Percentiles rank a stretch among this genome's conserved stretches.
These are phyloP conservation scores for Trametes cubensis DNA, from an alignment of 768 basidiomycete species.

Conservation along the genomic window DNA sequence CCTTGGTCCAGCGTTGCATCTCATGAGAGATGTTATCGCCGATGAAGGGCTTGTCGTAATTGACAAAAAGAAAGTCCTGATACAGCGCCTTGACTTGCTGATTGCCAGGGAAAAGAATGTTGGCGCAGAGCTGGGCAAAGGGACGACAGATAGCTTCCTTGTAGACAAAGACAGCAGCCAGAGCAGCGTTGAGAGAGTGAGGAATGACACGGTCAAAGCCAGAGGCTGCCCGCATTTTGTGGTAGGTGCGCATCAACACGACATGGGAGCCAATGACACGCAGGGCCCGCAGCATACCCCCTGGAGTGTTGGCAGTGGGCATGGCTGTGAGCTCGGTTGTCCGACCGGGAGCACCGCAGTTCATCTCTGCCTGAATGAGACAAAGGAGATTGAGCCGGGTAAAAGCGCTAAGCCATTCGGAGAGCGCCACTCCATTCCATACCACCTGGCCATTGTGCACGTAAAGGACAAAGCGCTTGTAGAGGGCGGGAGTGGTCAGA, in stretches of 20 bases:
- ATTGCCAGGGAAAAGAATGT: slow-evolving; percentile 1
- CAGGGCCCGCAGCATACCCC: slow-evolving; percentile 6
- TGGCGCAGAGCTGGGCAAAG: slow-evolving; percentile 10
- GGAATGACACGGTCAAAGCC: slow-evolving; percentile 12
- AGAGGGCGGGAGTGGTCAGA: background rate
- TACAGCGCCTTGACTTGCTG: slow-evolving; percentile 1
- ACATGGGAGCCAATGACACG: slow-evolving; percentile 8
- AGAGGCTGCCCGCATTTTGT: slow-evolving; percentile 10
- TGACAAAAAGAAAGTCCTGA: slow-evolving; percentile 15
- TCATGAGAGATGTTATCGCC: slow-evolving; percentile 4
- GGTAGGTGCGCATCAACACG: slow-evolving; percentile 11
- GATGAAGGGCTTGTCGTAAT: slow-evolving; percentile 7
- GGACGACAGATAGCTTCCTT: slow-evolving; percentile 11
- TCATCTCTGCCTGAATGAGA: slow-evolving; percentile 17
- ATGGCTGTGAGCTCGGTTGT: slow-evolving; percentile 13
- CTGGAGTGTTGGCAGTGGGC: slow-evolving; percentile 1
- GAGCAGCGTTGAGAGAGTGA: slow-evolving; percentile 12
- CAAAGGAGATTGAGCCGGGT: slow-evolving; percentile 8
- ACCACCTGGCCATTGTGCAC: slow-evolving; percentile 1
- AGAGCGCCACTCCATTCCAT: slow-evolving; percentile 8
- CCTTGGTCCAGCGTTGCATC: slow-evolving; percentile 4
- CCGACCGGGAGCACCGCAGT: slow-evolving; percentile 13
- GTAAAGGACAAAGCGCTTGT: background rate
- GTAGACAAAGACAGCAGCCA: slow-evolving; percentile 5
- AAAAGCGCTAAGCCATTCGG: slow-evolving; percentile 3